Percentiles rank a stretch among this genome's conserved stretches.
Conservation (phyloP, 495 filamentous ascomycete genomes). For the Aspergillus leporis region DNA sequence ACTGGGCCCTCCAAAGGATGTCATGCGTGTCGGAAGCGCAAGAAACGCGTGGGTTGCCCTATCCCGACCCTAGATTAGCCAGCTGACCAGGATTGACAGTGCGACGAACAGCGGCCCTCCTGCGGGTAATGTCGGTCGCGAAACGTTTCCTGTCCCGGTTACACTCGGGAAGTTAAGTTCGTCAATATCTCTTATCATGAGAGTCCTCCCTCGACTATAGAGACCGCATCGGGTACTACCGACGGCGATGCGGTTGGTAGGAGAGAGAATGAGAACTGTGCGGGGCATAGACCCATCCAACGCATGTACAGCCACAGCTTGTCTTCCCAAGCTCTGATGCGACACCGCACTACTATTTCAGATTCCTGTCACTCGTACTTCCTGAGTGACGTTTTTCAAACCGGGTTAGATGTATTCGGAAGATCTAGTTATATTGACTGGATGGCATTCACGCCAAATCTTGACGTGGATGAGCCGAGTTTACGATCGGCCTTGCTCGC, state of each 20-base stretch:
- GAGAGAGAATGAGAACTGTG: too few relatives aligned
- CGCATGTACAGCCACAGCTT: not conserved
- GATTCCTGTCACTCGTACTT: not conserved
- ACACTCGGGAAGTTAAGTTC: not conserved
- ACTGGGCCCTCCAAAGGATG: not conserved
- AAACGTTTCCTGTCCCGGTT: not conserved
- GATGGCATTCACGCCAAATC: not conserved
- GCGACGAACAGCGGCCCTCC: not conserved
- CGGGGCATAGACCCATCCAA: not conserved
- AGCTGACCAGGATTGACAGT: not conserved
- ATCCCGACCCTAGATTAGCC: not conserved
- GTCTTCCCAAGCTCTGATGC: not conserved
- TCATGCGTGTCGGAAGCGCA: conserved; percentile 4
- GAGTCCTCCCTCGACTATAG: not conserved
- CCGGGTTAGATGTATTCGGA: not conserved
- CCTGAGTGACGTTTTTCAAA: not conserved
- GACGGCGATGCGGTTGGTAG: too few relatives aligned
- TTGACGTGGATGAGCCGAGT: not conserved
- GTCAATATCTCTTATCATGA: not conserved
- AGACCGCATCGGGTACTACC: too few relatives aligned
- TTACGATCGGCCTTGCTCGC: not conserved
- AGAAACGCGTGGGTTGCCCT: not conserved
- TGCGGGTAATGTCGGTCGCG: not conserved
- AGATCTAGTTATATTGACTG: not conserved
- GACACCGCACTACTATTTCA: not conserved